Evolutionary conservation across 441 rosid genomes (phyloP).

Genomic region (Populus trichocarpa): DNA sequence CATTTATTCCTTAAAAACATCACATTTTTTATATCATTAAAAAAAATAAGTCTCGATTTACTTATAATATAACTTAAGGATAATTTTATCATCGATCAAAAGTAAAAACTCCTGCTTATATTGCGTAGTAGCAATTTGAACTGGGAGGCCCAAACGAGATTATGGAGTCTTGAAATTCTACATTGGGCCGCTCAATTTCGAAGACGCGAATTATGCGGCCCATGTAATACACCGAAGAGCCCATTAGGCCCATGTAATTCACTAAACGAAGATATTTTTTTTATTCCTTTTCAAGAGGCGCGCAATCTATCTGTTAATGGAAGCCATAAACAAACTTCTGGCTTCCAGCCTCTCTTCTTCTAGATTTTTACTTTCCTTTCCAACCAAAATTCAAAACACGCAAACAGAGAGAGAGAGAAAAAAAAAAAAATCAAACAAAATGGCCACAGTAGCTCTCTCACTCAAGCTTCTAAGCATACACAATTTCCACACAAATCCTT

Average conservation of each 20-base stretch:
- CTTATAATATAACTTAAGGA: too few species aligned
- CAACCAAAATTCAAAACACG: background rate
- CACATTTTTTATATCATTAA: too few species aligned
- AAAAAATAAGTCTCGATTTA: too few species aligned
- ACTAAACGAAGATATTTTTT: background rate
- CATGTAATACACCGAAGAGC: background rate
- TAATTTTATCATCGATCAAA: too few species aligned
- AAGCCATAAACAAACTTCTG: background rate
- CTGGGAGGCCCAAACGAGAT: background rate
- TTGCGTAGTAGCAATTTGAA: background rate
- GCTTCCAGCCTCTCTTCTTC: background rate
- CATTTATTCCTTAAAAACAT: too few species aligned
- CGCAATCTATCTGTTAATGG: background rate
- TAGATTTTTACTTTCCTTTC: background rate
- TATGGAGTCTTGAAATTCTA: background rate
- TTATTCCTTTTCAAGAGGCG: background rate
- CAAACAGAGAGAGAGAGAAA: background rate
- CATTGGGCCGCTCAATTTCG: background rate
- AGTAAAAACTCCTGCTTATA: too few species aligned
- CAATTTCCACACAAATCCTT: constrained; percentile 13
- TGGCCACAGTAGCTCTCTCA: background rate
- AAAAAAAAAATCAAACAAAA: background rate
- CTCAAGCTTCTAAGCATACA: constrained; percentile 17
- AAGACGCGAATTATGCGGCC: accelerated
- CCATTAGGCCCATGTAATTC: background rate